A percentile compares a stretch with the other conserved stretches of the same genome.
Evolutionary conservation across 1,284 basidiomycete genomes (phyloP).

Genomic region (Heimioporus retisporus): DNA sequence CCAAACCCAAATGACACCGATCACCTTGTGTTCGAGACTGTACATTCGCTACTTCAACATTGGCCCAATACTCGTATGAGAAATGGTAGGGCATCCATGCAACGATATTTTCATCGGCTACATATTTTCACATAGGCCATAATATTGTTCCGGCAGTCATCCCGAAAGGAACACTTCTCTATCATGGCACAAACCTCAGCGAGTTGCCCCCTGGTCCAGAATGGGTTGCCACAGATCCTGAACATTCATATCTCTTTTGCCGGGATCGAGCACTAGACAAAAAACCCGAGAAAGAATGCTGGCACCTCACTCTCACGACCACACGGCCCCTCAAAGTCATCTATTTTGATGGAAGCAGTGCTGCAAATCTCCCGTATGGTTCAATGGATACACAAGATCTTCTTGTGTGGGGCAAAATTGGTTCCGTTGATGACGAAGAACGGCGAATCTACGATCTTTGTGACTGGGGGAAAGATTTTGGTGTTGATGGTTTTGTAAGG

Average conservation of each 20-base stretch:
- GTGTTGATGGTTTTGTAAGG: slow-evolving; percentile 51
- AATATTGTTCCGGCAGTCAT: too few species aligned
- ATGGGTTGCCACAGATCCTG: slow-evolving; percentile 53
- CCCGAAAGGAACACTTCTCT: slow-evolving; percentile 37
- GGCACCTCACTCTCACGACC: slow-evolving; percentile 49
- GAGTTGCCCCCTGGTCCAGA: slow-evolving; percentile 44
- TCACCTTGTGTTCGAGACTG: slow-evolving; percentile 35
- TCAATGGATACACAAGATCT: slow-evolving; percentile 53
- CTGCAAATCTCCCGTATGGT: too few species aligned
- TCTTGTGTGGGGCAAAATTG: slow-evolving; percentile 44
- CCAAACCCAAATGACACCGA: slow-evolving; percentile 23
- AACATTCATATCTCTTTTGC: slow-evolving; percentile 52
- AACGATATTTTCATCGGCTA: too few species aligned
- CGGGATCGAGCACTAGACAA: slow-evolving; percentile 3
- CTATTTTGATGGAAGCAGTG: slow-evolving; percentile 50
- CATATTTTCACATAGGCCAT: too few species aligned
- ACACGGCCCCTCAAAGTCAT: slow-evolving; percentile 48
- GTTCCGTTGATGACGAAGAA: slow-evolving; percentile 40
- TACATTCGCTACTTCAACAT: slow-evolving; percentile 47
- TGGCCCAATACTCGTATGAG: slow-evolving; percentile 61
- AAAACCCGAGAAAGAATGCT: slow-evolving; percentile 33
- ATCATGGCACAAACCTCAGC: slow-evolving; percentile 45
- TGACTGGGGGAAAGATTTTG: slow-evolving; percentile 44
- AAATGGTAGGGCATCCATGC: slow-evolving; percentile 47
- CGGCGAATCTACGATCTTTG: slow-evolving; percentile 45